Percentiles rank a stretch among this genome's conserved stretches.
Evolutionary conservation across 2,329 filamentous ascomycete species (phyloP).

Genomic region (Chrysoporthe cubensis): DNA sequence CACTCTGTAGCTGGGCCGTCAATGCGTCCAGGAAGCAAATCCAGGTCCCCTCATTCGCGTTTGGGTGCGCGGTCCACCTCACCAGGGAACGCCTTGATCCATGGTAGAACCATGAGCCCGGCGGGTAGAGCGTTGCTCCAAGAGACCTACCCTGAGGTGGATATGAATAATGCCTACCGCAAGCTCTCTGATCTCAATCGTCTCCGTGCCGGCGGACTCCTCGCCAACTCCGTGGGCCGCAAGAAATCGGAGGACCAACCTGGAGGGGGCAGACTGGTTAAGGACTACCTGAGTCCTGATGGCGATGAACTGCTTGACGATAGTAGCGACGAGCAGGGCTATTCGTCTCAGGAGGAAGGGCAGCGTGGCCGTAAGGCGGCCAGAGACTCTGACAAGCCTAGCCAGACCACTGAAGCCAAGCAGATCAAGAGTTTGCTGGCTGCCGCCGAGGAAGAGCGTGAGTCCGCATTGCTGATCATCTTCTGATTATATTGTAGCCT

Average conservation of each 20-base stretch:
- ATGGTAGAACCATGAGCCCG: conserved; percentile 44
- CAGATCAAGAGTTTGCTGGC: conserved; percentile 67
- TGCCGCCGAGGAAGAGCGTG: conserved; percentile 79
- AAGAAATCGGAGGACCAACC: conserved; percentile 53
- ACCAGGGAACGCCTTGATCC: conserved; percentile 40
- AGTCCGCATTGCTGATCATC: conserved; percentile 39
- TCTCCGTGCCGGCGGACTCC: conserved; percentile 62
- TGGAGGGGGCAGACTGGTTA: conserved; percentile 62
- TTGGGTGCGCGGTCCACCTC: conserved; percentile 56
- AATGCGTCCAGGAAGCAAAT: conserved; percentile 47
- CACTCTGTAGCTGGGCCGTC: conserved; percentile 42
- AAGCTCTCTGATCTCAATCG: conserved; percentile 74
- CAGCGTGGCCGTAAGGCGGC: conserved; percentile 62
- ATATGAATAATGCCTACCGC: conserved; percentile 72
- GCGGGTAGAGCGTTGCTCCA: conserved; percentile 52
- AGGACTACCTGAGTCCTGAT: conserved; percentile 68
- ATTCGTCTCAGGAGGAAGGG: conserved; percentile 69
- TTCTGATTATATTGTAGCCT: neutral
- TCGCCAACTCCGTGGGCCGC: conserved; percentile 64
- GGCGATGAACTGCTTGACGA: conserved; percentile 68
- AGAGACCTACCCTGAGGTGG: conserved; percentile 61
- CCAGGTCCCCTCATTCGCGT: conserved; percentile 57
- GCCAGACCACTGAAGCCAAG: conserved; percentile 35
- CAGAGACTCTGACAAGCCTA: conserved; percentile 42
- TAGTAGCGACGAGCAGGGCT: conserved; percentile 66